Percentiles rank a stretch among this genome's conserved stretches.
phyloP scores from a whole-genome alignment of 768 basidiomycete genomes.

The Termitomyces sp. region DNA sequence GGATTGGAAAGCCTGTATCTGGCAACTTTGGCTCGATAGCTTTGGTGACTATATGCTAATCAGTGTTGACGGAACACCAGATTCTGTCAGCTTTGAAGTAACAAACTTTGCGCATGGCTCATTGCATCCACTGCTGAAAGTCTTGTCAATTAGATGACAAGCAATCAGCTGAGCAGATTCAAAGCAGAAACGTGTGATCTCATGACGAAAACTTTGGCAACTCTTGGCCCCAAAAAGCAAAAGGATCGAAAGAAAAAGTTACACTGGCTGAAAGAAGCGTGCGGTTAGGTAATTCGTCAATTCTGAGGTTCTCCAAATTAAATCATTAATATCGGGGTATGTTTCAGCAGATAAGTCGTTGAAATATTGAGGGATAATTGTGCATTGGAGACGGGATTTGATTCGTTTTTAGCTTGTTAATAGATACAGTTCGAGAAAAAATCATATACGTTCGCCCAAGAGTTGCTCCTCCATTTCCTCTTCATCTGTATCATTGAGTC shows the following conservation, averaged over 20 bases:
- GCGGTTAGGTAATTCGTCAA: constrained; percentile 34
- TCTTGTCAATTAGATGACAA: background rate
- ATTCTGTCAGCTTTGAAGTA: constrained; percentile 4
- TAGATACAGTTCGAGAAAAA: too few species aligned
- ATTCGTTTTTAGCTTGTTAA: background rate
- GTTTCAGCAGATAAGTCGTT: constrained; percentile 8
- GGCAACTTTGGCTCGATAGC: constrained; percentile 57
- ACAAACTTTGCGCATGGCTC: background rate
- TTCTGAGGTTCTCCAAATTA: background rate
- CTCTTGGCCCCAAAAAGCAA: constrained; percentile 26
- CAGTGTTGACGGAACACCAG: constrained; percentile 14
- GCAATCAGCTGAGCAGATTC: constrained; percentile 41
- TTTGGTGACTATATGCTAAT: constrained; percentile 34
- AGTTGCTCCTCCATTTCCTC: constrained; percentile 54
- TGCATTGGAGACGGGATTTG: background rate
- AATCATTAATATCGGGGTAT: background rate
- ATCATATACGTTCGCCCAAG: constrained; percentile 22
- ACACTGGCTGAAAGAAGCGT: constrained; percentile 55
- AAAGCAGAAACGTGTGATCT: constrained; percentile 51
- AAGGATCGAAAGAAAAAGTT: constrained; percentile 35
- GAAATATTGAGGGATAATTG: constrained; percentile 2
- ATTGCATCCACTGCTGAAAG: background rate
- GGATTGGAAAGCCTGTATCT: constrained; percentile 65
- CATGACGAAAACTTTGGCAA: constrained; percentile 34
- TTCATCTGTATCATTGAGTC: constrained; percentile 42